Conservation (phyloP, 345 rosid genomes). For the Melaleuca alternifolia region DNA sequence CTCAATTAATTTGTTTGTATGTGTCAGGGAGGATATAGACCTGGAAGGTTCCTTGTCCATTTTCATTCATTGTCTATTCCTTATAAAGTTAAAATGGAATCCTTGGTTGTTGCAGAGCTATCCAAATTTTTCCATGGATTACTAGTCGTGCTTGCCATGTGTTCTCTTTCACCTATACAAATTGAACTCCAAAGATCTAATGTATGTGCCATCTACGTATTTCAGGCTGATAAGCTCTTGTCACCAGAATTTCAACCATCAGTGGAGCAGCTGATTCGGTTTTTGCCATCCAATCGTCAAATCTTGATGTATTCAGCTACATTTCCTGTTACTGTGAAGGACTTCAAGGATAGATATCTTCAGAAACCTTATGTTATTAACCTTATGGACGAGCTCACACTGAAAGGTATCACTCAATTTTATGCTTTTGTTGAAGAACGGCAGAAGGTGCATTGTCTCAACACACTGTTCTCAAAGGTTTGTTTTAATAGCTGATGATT, state of each 20-base stretch:
- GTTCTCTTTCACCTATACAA: background rate
- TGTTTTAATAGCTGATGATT: slow-evolving; percentile 7
- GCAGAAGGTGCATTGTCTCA: slow-evolving; percentile 99
- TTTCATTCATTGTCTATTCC: background rate
- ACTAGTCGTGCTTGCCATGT: background rate
- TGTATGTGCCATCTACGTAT: slow-evolving; percentile 6
- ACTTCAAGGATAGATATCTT: slow-evolving; percentile 86
- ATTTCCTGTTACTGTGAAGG: slow-evolving; percentile 97
- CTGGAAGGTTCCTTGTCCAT: background rate
- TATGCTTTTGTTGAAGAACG: slow-evolving; percentile 99
- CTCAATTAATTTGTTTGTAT: background rate
- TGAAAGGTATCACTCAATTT: slow-evolving; percentile 90
- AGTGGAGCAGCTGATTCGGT: slow-evolving; percentile 78
- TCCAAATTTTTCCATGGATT: background rate
- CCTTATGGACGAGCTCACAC: slow-evolving; percentile 99
- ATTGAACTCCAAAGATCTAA: slow-evolving; percentile 21
- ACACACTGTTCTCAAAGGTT: slow-evolving; percentile 99
- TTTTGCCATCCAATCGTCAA: slow-evolving; percentile 79
- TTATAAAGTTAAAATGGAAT: background rate
- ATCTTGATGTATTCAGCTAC: slow-evolving; percentile 98
- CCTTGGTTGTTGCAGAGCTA: background rate
- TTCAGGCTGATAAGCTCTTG: slow-evolving; percentile 95
- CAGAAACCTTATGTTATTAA: slow-evolving; percentile 82
- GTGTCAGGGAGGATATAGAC: background rate
- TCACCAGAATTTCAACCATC: slow-evolving; percentile 99